Percentiles rank a stretch among this genome's conserved stretches.
Conservation (phyloP, 192 early-diverging fungal species). For the Chytriomyces sp. region DNA sequence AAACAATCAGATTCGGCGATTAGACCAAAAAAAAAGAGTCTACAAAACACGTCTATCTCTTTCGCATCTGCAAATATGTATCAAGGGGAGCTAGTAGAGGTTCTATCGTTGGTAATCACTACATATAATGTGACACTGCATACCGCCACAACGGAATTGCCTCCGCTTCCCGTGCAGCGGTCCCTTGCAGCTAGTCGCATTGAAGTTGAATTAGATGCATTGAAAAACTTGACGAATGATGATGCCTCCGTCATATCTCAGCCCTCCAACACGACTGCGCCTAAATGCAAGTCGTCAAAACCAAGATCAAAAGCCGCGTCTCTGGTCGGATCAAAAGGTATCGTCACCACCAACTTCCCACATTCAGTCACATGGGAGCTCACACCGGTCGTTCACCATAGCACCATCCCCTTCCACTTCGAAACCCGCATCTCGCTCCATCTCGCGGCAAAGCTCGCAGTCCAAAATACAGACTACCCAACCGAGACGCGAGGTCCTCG, state of each 20-base stretch:
- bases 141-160: background rate
- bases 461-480: background rate
- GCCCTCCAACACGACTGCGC: too few species aligned
- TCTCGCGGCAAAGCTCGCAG: conserved; percentile 5
- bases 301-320: background rate
- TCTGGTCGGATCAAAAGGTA: conserved; percentile 3
- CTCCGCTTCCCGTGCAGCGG: background rate
- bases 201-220: too few species aligned
- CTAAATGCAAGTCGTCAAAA: background rate
- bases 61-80: too few species aligned
- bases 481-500: background rate
- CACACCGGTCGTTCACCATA: background rate
- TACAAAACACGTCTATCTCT: too few species aligned
- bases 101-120: background rate
- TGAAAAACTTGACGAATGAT: too few species aligned
- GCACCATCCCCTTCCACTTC: background rate
- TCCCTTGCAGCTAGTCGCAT: background rate
- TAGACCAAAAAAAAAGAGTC: too few species aligned
- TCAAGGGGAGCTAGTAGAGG: conserved; percentile 2
- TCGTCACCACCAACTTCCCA: background rate
- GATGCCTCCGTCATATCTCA: too few species aligned
- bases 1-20: too few species aligned
- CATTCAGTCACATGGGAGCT: background rate
- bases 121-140: background rate
- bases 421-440: background rate